Conservation (phyloP, 2,329 filamentous ascomycete genomes). For the Pseudogymnoascus sp. region DNA sequence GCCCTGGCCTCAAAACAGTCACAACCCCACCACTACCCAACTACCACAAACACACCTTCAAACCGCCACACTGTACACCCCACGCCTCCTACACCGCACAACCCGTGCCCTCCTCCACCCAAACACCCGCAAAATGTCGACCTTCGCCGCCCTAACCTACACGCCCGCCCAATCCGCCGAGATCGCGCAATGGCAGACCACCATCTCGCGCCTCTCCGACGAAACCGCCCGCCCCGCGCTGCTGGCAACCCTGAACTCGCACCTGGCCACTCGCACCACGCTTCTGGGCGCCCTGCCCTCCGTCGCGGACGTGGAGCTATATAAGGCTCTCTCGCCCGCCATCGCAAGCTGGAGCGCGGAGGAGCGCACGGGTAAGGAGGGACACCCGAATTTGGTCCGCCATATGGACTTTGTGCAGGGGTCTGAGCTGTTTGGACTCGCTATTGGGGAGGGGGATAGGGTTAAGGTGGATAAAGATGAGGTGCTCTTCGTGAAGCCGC, state of each 20-base stretch:
- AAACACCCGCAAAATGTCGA: constrained; percentile 53
- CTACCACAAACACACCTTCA: not conserved
- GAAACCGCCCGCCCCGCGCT: constrained; percentile 55
- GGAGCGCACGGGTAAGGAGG: constrained; percentile 81
- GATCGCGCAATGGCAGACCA: constrained; percentile 82
- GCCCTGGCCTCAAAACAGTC: constrained; percentile 8
- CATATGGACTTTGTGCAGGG: constrained; percentile 95
- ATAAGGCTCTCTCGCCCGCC: constrained; percentile 66
- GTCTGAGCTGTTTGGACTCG: constrained; percentile 64
- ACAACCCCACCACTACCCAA: not conserved
- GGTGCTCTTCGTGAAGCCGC: constrained; percentile 80
- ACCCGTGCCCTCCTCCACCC: constrained; percentile 30
- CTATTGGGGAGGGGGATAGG: constrained; percentile 66
- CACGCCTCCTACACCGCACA: constrained; percentile 24
- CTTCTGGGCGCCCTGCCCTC: constrained; percentile 85
- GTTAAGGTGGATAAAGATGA: constrained; percentile 71
- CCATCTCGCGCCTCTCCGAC: constrained; percentile 62
- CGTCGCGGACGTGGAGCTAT: constrained; percentile 77
- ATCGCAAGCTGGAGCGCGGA: constrained; percentile 76
- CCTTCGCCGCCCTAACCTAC: constrained; percentile 63
- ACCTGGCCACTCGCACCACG: constrained; percentile 82
- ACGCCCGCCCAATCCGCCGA: constrained; percentile 74
- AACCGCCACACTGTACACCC: constrained; percentile 27
- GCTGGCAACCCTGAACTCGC: constrained; percentile 73
- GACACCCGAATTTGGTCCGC: constrained; percentile 84